These are phyloP conservation scores for Begonia peltatifolia DNA, from an alignment of 306 rosid genomes.

Conservation along the genomic window DNA sequence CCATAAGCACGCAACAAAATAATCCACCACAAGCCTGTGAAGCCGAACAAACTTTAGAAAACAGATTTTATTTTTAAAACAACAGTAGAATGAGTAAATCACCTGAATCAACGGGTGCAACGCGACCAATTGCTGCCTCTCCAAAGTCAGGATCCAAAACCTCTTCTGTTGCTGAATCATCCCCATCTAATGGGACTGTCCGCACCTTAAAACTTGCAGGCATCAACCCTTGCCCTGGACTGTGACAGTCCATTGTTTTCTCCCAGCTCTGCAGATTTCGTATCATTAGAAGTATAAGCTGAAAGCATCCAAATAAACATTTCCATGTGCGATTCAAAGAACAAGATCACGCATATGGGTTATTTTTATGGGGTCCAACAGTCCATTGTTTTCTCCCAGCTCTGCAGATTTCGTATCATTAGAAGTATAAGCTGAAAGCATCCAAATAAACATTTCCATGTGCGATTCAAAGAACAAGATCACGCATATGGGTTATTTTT, in stretches of 20 bases:
- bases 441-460: not conserved
- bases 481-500: no score
- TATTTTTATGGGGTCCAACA: no score
- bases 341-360: no score
- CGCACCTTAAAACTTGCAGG: constrained; percentile 90
- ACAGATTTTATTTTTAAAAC: constrained; percentile 1
- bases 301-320: not conserved
- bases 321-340: not conserved
- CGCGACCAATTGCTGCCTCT: constrained; percentile 94
- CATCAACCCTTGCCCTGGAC: constrained; percentile 93
- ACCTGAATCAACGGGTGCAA: constrained; percentile 92
- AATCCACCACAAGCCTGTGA: constrained; percentile 87
- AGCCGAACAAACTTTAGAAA: constrained; percentile 9
- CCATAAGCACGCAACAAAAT: constrained; percentile 79
- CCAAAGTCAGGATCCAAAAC: constrained; percentile 90
- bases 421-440: no score
- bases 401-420: no score
- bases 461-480: not conserved
- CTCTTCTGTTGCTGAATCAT: constrained; percentile 71
- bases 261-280: constrained; percentile 67
- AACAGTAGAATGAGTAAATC: constrained; percentile 5
- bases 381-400: no score
- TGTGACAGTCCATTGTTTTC: constrained; percentile 86
- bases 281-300: no score
- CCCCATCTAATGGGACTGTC: constrained; percentile 73